Conservation (phyloP, 139 green algal species). For the Nannochloris sp. region DNA sequence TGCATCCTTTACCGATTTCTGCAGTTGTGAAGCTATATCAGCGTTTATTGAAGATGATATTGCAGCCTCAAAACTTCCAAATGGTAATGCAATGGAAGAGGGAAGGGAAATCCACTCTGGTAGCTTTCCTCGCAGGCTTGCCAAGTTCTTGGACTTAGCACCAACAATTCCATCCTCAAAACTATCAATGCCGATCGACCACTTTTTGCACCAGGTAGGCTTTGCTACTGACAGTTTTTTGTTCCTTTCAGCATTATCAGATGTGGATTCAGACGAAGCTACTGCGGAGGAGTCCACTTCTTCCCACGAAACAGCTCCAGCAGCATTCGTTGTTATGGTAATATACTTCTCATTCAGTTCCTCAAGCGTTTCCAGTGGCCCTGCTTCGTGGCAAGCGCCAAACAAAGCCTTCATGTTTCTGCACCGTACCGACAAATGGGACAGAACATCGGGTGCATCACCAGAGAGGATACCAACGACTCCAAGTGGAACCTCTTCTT, state of each 20-base stretch:
- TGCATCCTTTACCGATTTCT: slow-evolving; percentile 15
- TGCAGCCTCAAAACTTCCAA: slow-evolving; percentile 83
- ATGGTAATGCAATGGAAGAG: slow-evolving; percentile 82
- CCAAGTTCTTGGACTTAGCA: slow-evolving; percentile 95
- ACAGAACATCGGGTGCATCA: slow-evolving; percentile 83
- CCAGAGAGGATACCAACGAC: slow-evolving; percentile 75
- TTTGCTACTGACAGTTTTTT: slow-evolving; percentile 45
- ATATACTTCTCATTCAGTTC: slow-evolving; percentile 23
- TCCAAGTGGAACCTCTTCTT: slow-evolving; percentile 93
- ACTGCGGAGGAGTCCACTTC: slow-evolving; percentile 17
- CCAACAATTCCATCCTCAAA: slow-evolving; percentile 85
- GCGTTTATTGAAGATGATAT: slow-evolving; percentile 59
- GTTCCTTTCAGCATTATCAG: too few species aligned
- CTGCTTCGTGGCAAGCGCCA: slow-evolving; percentile 53
- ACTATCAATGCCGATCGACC: slow-evolving; percentile 74
- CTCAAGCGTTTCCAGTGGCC: slow-evolving; percentile 39
- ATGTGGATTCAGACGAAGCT: not conserved
- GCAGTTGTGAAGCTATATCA: slow-evolving; percentile 41
- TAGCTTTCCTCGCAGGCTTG: slow-evolving; percentile 72
- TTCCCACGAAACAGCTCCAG: slow-evolving; percentile 63
- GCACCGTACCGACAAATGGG: slow-evolving; percentile 80
- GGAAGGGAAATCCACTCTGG: slow-evolving; percentile 81
- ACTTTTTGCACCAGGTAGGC: slow-evolving; percentile 73
- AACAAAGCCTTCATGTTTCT: slow-evolving; percentile 77
- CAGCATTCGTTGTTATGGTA: slow-evolving; percentile 56